Base-by-base conservation (phyloP, 768 basidiomycete species). In the Pulveroboletus sp. region DNA sequence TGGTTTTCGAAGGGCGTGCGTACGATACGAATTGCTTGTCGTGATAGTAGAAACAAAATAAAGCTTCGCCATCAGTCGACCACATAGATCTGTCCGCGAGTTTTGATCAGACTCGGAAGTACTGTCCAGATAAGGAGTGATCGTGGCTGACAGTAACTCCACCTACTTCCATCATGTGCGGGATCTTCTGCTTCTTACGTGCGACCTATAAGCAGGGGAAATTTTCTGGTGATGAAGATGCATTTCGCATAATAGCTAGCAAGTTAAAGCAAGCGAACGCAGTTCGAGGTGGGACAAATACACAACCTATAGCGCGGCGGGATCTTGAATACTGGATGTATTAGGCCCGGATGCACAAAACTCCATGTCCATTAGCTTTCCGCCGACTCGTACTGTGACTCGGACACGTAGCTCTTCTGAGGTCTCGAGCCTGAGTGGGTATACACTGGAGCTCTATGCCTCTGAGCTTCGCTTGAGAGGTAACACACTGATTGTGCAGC, bases 381-480 rank as follows among this genome's bases (percentile, higher is more conserved):
- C 55, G 10, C 37, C 55, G 10, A 4, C 43, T 34, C 14, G 17
- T 23, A 36, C 14, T 45, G 11, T 25, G 68, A 7, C 29, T 51
- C 43, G 43, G 68, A 7, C 29, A 52, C 43, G 43, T 31, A 29
- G 6, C 21, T n/a, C 50, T 17, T 17, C 43, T 11, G 31, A 45
- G 27, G 17, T 40, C 20, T 32, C 44, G 32, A 25, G 47, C 20
- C 29, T 42, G 32, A 25, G 47, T 56, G n/a, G 58, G 81, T 37
- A 43, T 32, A 19, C 46, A 16, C 23, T 63, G 19, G 71, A 78
- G 16, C 83, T 90, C 50, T 87, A 81, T 61, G 82, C 81, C 2
- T 90, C 90, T 1, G 88, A 92, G 60, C 75, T 94, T 44, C 77
- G 79, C 46, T 67, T 94, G 42, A 74, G 92, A 51, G 92, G 92